Evolutionary conservation across 2,329 filamentous ascomycete genomes (phyloP).

Genomic region (Phaeosphaeria sp.): DNA sequence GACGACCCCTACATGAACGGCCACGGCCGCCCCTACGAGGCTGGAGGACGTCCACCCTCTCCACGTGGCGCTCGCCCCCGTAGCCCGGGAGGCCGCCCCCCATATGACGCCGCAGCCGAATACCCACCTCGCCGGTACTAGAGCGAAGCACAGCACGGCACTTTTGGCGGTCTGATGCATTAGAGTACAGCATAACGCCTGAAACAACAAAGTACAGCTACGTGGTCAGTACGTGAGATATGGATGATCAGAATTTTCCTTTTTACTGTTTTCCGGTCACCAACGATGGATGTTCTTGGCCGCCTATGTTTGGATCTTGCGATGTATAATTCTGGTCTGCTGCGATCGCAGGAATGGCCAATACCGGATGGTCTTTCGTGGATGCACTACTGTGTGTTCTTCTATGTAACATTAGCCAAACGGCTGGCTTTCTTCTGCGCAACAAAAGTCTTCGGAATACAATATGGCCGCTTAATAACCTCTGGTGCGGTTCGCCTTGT

Average conservation of each 20-base stretch:
- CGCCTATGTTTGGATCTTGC: slow-evolving; percentile 3
- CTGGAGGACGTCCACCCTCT: slow-evolving; percentile 52
- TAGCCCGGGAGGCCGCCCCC: slow-evolving; percentile 67
- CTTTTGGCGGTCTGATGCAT: background rate
- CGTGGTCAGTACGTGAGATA: background rate
- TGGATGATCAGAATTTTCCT: slow-evolving; percentile 3
- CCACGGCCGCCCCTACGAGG: slow-evolving; percentile 62
- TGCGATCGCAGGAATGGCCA: background rate
- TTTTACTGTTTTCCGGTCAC: slow-evolving; percentile 2
- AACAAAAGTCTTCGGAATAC: slow-evolving; percentile 5
- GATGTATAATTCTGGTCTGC: slow-evolving; percentile 1
- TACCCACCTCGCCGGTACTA: slow-evolving; percentile 52
- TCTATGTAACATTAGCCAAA: slow-evolving; percentile 3
- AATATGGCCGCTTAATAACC: background rate
- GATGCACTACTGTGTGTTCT: background rate
- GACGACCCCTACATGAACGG: slow-evolving; percentile 67
- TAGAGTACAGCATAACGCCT: background rate
- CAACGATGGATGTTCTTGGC: background rate
- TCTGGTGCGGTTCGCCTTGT: background rate
- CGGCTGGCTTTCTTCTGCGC: slow-evolving; percentile 1
- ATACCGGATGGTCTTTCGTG: background rate
- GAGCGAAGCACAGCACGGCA: too few species aligned
- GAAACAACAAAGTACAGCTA: background rate
- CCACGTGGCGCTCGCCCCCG: slow-evolving; percentile 46
- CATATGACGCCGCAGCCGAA: slow-evolving; percentile 55